Conservation (phyloP, 805 yeast genomes). For the Maudiozyma bulderi region DNA sequence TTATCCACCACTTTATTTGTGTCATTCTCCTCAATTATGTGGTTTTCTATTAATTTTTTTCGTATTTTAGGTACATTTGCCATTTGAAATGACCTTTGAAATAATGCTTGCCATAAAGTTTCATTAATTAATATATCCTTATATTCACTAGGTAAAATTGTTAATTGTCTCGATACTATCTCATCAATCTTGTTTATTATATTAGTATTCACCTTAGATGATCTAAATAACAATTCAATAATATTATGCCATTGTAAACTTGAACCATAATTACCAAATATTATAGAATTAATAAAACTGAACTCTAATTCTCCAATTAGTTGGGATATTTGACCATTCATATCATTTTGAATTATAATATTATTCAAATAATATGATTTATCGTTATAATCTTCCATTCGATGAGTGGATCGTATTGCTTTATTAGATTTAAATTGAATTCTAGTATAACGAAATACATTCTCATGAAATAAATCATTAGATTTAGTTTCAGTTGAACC, state of each 20-base stretch:
- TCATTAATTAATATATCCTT: constrained; percentile 14
- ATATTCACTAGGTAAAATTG: constrained; percentile 19
- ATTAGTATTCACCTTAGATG: constrained; percentile 7
- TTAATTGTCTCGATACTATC: constrained; percentile 13
- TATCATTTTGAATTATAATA: constrained; percentile 23
- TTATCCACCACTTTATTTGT: not conserved
- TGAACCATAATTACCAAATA: constrained; percentile 56
- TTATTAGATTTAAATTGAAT: constrained; percentile 23
- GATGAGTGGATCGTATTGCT: constrained; percentile 28
- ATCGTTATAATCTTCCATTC: constrained; percentile 47
- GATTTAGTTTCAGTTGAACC: not conserved
- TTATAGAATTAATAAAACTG: constrained; percentile 37
- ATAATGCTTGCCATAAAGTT: constrained; percentile 13
- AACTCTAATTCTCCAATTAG: constrained; percentile 48
- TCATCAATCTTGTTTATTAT: constrained; percentile 11
- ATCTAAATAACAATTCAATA: constrained; percentile 30
- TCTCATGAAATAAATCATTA: not conserved
- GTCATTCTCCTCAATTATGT: not conserved
- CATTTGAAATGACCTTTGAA: constrained; percentile 11
- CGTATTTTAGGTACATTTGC: constrained; percentile 1
- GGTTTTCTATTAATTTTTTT: constrained; percentile 1
- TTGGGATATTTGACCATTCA: constrained; percentile 15
- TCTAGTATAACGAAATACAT: constrained; percentile 12
- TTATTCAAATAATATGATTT: constrained; percentile 48
- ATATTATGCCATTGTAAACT: constrained; percentile 55